phyloP scores from a whole-genome alignment of 495 filamentous ascomycete genomes.

The Penicillium desertorum region DNA sequence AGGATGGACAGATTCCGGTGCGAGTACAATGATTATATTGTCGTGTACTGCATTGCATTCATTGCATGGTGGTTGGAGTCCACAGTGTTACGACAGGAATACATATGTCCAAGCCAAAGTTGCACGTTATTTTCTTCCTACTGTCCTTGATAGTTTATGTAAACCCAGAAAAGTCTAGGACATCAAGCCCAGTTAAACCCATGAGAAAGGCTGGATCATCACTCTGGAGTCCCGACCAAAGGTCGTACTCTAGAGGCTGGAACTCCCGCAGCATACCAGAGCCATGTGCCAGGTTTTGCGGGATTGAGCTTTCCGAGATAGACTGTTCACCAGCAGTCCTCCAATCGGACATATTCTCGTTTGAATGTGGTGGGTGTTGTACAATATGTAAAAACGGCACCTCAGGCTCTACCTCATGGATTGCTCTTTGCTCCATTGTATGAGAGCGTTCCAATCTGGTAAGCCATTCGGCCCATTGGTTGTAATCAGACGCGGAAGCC shows the following conservation, averaged over 20 bases:
- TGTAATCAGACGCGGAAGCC: constrained; percentile 9
- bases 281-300: background rate
- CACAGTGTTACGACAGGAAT: too few relatives aligned
- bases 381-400: background rate
- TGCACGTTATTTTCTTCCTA: background rate
- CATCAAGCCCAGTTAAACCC: constrained; percentile 28
- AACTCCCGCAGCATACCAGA: background rate
- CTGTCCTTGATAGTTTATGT: background rate
- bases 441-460: constrained; percentile 3
- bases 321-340: background rate
- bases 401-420: background rate
- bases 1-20: constrained; percentile 32
- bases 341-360: background rate
- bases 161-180: constrained; percentile 23
- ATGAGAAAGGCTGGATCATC: constrained; percentile 27
- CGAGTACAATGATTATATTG: constrained; percentile 21
- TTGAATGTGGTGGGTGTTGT: background rate
- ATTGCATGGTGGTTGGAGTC: too few relatives aligned
- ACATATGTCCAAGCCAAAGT: too few relatives aligned
- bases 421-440: background rate
- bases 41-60: background rate
- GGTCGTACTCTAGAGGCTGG: background rate
- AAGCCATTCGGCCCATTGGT: constrained; percentile 21
- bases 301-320: background rate
- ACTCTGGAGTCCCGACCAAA: constrained; percentile 12